Evolutionary conservation across 2,329 filamentous ascomycete genomes (phyloP), one percentile per base, ranked within the genome.

Genomic region (Claviceps digitariae): DNA sequence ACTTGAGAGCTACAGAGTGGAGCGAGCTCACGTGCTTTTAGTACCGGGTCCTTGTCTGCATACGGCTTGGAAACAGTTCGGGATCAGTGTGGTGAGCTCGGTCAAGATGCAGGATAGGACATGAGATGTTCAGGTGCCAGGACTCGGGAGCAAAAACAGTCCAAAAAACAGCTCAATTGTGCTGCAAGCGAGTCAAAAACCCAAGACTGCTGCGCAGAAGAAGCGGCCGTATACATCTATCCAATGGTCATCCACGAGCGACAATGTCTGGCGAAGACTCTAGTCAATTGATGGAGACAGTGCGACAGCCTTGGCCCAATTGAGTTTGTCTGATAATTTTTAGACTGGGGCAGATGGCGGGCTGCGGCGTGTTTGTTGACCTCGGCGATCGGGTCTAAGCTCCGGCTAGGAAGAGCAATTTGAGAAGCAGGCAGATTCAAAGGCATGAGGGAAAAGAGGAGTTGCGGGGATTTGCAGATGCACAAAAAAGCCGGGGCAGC

Each of bases 401-500:
- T n/a, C n/a, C n/a, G n/a, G 41, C 52, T 15, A 31, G 25, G 21
- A 4, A 36, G 15, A 17, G 43, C 23, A 27, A 23, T 27, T 27
- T 8, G 13, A 8, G 12, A 43, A 20, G 10, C 20, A 23, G 10
- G n/a, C 50, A 47, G 43, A 47, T 27, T 41, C 44, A 47, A 47
- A 21, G 31, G 46, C 25, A 23, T 6, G 5, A n/a, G 43, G 43
- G 20, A 34, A 15, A 40, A 43, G 21, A 38, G 40, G 23, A 50
- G 25, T 40, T 34, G 49, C 38, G 41, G 41, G 50, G 50, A 46
- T 46, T n/a, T 5, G 46, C 34, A 21, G 12, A 51, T n/a, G n/a
- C n/a, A n/a, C n/a, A 50, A 51, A 45, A 48, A 36, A 29, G 49
- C 53, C 53, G 53, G 49, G 45, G 21, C 48, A 52, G 34, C 25